These are phyloP conservation scores for Acorus calamus DNA, from an alignment of 106 monocot species.

Conservation along the genomic window DNA sequence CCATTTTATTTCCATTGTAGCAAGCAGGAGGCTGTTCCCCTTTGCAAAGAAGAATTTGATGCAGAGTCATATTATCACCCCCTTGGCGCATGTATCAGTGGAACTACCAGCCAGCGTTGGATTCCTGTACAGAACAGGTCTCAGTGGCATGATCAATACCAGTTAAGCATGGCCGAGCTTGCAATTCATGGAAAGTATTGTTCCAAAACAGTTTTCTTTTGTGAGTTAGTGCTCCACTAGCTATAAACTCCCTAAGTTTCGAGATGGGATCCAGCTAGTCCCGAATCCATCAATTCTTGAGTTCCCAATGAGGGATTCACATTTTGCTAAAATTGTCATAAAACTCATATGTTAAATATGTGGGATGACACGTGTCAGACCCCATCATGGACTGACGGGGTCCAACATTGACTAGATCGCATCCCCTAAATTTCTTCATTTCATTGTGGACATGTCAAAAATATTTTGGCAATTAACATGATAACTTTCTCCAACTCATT, in stretches of 20 bases:
- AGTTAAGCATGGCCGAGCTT: constrained; percentile 11
- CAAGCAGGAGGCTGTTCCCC: constrained; percentile 16
- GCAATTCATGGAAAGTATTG: constrained; percentile 20
- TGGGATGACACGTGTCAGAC: too few species aligned
- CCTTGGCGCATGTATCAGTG: constrained; percentile 24
- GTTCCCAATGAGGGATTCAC: too few species aligned
- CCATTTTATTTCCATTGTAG: constrained; percentile 6
- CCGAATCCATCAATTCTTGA: too few species aligned
- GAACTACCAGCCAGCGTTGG: constrained; percentile 13
- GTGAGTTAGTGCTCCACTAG: not conserved
- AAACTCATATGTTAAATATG: too few species aligned
- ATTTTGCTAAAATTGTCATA: too few species aligned
- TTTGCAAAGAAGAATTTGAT: constrained; percentile 27
- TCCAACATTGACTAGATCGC: too few species aligned
- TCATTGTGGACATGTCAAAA: not conserved
- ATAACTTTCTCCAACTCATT: not conserved
- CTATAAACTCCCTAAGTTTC: not conserved
- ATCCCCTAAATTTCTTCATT: too few species aligned
- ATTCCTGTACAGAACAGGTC: constrained; percentile 26
- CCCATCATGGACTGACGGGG: too few species aligned
- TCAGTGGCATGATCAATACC: constrained; percentile 7
- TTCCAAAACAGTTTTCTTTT: not conserved
- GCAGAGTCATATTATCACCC: constrained; percentile 19
- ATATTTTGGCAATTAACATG: not conserved
- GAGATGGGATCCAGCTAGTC: too few species aligned